Conservation (phyloP, 805 yeast genomes). For the Monosporozyma aerobia region DNA sequence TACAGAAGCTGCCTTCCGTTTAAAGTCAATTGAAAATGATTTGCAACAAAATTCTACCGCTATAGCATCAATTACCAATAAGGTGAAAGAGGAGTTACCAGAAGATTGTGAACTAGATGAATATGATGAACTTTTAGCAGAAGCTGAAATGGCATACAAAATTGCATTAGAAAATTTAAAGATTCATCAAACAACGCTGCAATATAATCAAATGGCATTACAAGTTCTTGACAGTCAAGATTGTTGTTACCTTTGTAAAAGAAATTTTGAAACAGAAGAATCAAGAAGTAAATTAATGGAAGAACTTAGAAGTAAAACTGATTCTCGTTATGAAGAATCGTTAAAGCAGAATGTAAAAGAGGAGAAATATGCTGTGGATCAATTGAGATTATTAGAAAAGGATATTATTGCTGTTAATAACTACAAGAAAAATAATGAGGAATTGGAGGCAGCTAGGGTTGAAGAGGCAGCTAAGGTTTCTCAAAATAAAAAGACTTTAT, state of each 20-base stretch:
- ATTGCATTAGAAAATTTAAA: slow-evolving; percentile 57
- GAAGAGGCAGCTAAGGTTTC: slow-evolving; percentile 8
- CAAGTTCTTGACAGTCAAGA: slow-evolving; percentile 47
- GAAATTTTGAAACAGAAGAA: slow-evolving; percentile 44
- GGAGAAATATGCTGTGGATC: slow-evolving; percentile 26
- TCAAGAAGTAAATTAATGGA: slow-evolving; percentile 19
- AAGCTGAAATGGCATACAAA: slow-evolving; percentile 53
- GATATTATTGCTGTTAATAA: slow-evolving; percentile 13
- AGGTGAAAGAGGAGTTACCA: slow-evolving; percentile 27
- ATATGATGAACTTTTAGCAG: slow-evolving; percentile 42
- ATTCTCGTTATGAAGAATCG: slow-evolving; percentile 27
- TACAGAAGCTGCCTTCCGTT: slow-evolving; percentile 12
- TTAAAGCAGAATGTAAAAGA: slow-evolving; percentile 28
- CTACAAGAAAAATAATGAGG: slow-evolving; percentile 4
- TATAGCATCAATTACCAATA: slow-evolving; percentile 8
- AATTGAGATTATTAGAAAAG: slow-evolving; percentile 16
- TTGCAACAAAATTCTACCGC: slow-evolving; percentile 8
- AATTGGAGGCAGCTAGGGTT: slow-evolving; percentile 8
- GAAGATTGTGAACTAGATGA: slow-evolving; percentile 37
- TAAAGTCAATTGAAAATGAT: slow-evolving; percentile 8
- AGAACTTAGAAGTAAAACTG: slow-evolving; percentile 26
- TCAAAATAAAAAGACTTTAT: background rate
- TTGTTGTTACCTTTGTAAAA: slow-evolving; percentile 63
- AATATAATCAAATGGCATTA: slow-evolving; percentile 63
- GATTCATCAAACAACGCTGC: slow-evolving; percentile 57